Evolutionary conservation across 371 early-diverging fungal species (phyloP), one percentile per base, ranked within the genome.

Genomic region (Mortierella sp.): DNA sequence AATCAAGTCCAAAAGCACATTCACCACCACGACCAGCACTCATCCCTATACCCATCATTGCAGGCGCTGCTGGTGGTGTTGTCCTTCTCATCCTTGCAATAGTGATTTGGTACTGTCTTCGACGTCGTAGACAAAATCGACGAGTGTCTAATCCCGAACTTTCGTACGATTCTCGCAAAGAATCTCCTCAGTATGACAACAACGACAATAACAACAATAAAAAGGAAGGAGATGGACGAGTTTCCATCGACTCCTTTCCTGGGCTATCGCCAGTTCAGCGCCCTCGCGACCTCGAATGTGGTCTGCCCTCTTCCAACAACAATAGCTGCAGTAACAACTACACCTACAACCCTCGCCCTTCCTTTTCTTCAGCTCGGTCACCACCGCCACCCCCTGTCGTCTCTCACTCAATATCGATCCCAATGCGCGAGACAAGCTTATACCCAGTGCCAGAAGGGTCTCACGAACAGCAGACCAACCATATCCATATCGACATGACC

Each of bases 401-500:
- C 19, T 2, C 60, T 5, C 60, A 14, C 28, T 60, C 31, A 60
- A 31, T 31, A 4, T 60, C 60, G 19, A 31, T 60, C 26, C 60
- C 60, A 1, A 60, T 60, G 60, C 19, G 14, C 0, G 60, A 60
- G 34, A 60, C 60, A 9, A 73, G 44, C 16, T 50, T 47, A 34
- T 47, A 19, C 38, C 50, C 76, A 80, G 72, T 44, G 9, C 26
- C 57, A 55, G 38, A 9, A 31, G 44, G 50, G 44, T 24, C 68
- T 26, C 45, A 70, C 47, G 78, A 65, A 34, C 16, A 55, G 2
- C 72, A 73, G 19, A 68, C 58, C 13, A 77, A 26, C 0, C 50
- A 79, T 50, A 58, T 77, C 28, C 80, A 83, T 24, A 83, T 83
- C 26, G 80, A 83, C 72, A 80, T 77, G 75, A 14, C 75, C 34